Percentiles rank a stretch among this genome's conserved stretches.
Evolutionary conservation across 1,139 yeast species (phyloP).

Genomic region (Debaryomyces subglobosus): DNA sequence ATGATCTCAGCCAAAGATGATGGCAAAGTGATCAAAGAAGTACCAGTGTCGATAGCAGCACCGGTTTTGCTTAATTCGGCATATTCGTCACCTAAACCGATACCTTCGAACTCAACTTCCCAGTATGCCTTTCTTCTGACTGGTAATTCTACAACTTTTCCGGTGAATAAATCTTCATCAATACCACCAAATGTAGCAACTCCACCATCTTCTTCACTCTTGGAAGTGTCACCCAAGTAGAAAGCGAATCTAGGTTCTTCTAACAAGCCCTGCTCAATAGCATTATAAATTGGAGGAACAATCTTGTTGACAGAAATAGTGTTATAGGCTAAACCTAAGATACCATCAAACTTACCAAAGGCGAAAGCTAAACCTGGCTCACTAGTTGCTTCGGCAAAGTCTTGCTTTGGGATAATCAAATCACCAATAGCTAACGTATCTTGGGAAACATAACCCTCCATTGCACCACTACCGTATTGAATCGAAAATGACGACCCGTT

Average conservation of each 20-base stretch:
- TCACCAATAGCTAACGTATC: constrained; percentile 83
- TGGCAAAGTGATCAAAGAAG: constrained; percentile 93
- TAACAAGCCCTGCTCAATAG: constrained; percentile 75
- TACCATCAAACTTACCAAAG: constrained; percentile 97
- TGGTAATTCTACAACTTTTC: constrained; percentile 91
- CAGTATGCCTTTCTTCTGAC: constrained; percentile 99
- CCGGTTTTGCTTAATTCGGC: constrained; percentile 84
- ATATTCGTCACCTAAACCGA: constrained; percentile 88
- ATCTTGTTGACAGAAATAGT: constrained; percentile 84
- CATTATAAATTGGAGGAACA: constrained; percentile 93
- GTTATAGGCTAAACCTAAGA: constrained; percentile 91
- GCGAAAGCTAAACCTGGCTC: constrained; percentile 99
- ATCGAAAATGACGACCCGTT: constrained; percentile 86
- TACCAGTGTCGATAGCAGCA: constrained; percentile 98
- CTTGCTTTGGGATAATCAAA: constrained; percentile 80
- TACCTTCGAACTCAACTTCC: constrained; percentile 93
- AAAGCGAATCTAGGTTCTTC: constrained; percentile 88
- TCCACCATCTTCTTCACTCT: constrained; percentile 74
- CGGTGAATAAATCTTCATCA: constrained; percentile 72
- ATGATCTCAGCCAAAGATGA: constrained; percentile 92
- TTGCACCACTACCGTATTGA: constrained; percentile 88
- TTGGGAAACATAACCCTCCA: constrained; percentile 89
- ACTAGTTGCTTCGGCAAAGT: constrained; percentile 93
- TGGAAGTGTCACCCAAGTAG: constrained; percentile 78
- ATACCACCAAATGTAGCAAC: constrained; percentile 94